Conservation (phyloP, 345 rosid genomes). For the Hevea brasiliensis region DNA sequence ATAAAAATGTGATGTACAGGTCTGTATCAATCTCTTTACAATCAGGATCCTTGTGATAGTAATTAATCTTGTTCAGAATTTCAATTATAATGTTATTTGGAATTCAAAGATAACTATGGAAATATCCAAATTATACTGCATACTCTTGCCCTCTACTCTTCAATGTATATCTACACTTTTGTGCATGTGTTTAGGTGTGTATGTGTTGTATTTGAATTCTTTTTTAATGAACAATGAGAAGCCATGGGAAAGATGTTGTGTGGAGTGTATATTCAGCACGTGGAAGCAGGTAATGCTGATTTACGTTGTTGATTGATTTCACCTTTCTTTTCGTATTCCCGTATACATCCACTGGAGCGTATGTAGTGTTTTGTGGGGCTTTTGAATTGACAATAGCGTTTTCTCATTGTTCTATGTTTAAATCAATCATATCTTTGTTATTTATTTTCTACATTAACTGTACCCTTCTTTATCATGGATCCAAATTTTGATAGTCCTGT, state of each 20-base stretch:
- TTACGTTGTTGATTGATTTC: background rate
- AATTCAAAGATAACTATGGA: background rate
- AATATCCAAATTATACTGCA: background rate
- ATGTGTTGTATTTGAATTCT: background rate
- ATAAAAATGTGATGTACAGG: constrained; percentile 79
- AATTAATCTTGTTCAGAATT: background rate
- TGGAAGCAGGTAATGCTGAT: background rate
- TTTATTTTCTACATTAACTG: background rate
- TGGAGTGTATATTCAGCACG: background rate
- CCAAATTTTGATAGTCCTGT: background rate
- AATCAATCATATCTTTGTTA: background rate
- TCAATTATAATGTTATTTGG: background rate
- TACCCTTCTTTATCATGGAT: background rate
- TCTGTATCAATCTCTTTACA: constrained; percentile 22
- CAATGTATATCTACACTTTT: background rate
- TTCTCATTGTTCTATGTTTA: background rate
- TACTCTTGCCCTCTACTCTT: background rate
- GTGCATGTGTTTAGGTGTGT: background rate
- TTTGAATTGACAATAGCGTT: background rate
- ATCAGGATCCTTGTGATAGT: background rate
- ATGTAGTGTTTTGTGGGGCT: background rate
- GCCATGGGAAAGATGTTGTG: background rate
- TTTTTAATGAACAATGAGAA: background rate
- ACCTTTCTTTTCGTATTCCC: background rate
- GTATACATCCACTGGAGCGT: background rate